These are phyloP conservation scores for Aristolochia fimbriata DNA, from an alignment of 164 flowering plant species.

Conservation along the genomic window DNA sequence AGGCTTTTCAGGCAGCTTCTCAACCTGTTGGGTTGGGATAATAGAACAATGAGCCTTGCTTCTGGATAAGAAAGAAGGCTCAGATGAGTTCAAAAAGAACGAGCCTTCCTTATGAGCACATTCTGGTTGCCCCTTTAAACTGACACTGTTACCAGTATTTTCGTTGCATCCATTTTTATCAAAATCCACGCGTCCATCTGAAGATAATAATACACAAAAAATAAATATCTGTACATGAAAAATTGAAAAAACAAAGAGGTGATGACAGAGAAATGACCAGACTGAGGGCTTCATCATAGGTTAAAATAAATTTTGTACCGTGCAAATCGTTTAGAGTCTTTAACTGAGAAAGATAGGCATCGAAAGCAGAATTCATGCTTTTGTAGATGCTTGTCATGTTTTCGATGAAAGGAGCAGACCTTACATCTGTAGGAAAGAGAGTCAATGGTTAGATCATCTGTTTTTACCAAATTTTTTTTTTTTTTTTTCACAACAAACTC, in stretches of 20 bases:
- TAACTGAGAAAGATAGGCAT: constrained; percentile 17
- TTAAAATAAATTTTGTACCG: not conserved
- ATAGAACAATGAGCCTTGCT: no score
- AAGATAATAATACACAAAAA: not conserved
- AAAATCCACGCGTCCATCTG: not conserved
- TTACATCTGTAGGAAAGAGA: constrained; percentile 25
- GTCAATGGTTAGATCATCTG: not conserved
- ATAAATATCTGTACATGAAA: not conserved
- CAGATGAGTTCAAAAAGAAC: no score
- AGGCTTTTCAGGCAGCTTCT: not conserved
- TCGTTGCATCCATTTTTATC: not conserved
- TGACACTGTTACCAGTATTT: no score
- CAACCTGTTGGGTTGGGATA: no score
- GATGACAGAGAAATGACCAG: not conserved
- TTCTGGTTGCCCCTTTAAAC: no score
- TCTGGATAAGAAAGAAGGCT: no score
- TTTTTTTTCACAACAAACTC: not conserved
- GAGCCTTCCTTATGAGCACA: no score
- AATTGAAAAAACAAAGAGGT: no score
- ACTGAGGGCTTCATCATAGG: not conserved
- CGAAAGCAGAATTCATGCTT: constrained; percentile 38
- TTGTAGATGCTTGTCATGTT: constrained; percentile 39
- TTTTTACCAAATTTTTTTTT: not conserved
- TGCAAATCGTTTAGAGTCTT: not conserved
- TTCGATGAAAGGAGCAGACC: constrained; percentile 37